phyloP scores from a whole-genome alignment of 345 rosid species.

The Erucastrum elatum region DNA sequence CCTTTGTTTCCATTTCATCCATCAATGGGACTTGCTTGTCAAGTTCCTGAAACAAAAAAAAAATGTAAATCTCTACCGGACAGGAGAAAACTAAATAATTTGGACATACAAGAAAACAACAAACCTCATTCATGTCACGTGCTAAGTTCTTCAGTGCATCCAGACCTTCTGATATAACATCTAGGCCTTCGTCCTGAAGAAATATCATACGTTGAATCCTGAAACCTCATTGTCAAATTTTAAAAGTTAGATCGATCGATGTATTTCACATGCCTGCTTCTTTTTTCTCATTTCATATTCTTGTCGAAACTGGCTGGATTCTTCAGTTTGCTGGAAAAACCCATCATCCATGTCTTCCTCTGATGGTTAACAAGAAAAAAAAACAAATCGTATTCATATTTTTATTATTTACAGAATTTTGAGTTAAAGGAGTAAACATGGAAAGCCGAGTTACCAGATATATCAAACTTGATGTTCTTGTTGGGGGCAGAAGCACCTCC shows the following conservation, averaged over 20 bases:
- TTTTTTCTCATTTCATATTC: constrained; percentile 73
- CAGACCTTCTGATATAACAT: constrained; percentile 41
- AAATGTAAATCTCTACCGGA: constrained; percentile 1
- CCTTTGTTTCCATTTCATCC: constrained; percentile 85
- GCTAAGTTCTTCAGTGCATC: constrained; percentile 42
- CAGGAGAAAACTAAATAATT: not conserved
- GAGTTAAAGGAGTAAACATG: not conserved
- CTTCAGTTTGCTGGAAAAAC: constrained; percentile 65
- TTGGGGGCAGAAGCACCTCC: constrained; percentile 53
- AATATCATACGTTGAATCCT: constrained; percentile 16
- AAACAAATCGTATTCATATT: constrained; percentile 5
- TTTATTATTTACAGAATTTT: constrained; percentile 9
- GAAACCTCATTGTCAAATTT: constrained; percentile 44
- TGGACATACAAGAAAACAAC: constrained; percentile 7
- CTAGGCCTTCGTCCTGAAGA: constrained; percentile 46
- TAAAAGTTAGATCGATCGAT: not conserved
- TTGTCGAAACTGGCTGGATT: constrained; percentile 64
- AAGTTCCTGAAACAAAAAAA: constrained; percentile 54
- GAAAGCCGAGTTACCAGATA: constrained; percentile 47
- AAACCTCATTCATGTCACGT: constrained; percentile 76
- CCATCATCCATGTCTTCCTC: constrained; percentile 55
- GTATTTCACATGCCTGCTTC: constrained; percentile 71
- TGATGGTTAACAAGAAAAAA: constrained; percentile 14
- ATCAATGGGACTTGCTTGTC: constrained; percentile 80
- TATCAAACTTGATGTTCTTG: constrained; percentile 67